Conservation (phyloP, 2,329 filamentous ascomycete species). For the Pseudodiploospora longispora region DNA sequence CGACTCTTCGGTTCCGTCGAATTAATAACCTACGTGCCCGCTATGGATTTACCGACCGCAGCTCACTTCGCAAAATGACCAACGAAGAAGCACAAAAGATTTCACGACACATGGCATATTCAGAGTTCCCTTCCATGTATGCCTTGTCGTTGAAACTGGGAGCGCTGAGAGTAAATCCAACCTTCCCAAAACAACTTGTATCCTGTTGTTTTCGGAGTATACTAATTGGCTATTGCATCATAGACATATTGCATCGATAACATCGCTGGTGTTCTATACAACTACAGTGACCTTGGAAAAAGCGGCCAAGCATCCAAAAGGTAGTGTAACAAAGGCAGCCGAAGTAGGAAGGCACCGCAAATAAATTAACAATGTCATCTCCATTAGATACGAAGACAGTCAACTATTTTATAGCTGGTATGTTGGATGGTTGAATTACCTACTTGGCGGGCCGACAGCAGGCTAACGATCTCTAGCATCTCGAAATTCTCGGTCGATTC, state of each 20-base stretch:
- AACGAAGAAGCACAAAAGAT: slow-evolving; percentile 37
- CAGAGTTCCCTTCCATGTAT: slow-evolving; percentile 32
- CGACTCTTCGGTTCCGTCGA: slow-evolving; percentile 26
- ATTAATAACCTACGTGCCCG: slow-evolving; percentile 21
- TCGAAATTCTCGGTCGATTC: slow-evolving; percentile 20
- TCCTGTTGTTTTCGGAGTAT: too few relatives aligned
- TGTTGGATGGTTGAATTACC: neutral
- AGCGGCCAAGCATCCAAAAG: slow-evolving; percentile 25
- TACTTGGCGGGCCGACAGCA: too few relatives aligned
- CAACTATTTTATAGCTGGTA: slow-evolving; percentile 29
- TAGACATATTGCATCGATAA: slow-evolving; percentile 34
- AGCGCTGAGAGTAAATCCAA: too few relatives aligned
- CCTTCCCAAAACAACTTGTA: too few relatives aligned
- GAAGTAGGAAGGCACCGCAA: neutral
- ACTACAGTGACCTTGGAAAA: slow-evolving; percentile 27
- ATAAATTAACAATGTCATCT: too few relatives aligned
- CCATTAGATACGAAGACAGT: slow-evolving; percentile 33
- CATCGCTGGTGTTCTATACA: slow-evolving; percentile 27
- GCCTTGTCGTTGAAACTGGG: slow-evolving; percentile 19
- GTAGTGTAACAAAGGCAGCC: slow-evolving; percentile 10
- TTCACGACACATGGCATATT: slow-evolving; percentile 23
- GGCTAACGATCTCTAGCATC: slow-evolving; percentile 16
- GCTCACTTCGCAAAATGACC: slow-evolving; percentile 32
- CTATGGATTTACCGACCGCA: slow-evolving; percentile 25
- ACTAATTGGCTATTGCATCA: too few relatives aligned